Percentiles rank a stretch among this genome's conserved stretches.
These are phyloP conservation scores for Penicillium coffeae DNA, from an alignment of 495 filamentous ascomycete species.

Conservation along the genomic window DNA sequence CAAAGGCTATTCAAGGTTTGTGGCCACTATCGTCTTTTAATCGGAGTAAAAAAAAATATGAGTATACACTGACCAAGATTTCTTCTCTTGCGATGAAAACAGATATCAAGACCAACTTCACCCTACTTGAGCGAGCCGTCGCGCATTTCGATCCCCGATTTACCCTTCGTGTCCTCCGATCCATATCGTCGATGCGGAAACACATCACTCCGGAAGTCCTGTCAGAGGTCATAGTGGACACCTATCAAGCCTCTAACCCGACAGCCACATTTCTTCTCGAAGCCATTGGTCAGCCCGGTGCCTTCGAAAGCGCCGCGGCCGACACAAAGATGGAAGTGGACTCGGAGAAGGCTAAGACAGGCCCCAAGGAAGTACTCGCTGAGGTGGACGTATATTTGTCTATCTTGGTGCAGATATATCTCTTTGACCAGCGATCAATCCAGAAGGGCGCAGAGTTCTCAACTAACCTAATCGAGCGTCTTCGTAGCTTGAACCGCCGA, in stretches of 20 bases:
- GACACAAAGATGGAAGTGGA: conserved; percentile 76
- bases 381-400: conserved; percentile 91
- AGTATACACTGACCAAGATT: conserved; percentile 4
- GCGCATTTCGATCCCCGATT: conserved; percentile 92
- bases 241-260: conserved; percentile 62
- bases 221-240: conserved; percentile 73
- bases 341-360: conserved; percentile 44
- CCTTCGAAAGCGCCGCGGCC: conserved; percentile 52
- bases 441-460: conserved; percentile 82
- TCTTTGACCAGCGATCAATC: conserved; percentile 78
- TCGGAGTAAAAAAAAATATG: not conserved
- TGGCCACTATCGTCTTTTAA: conserved; percentile 6
- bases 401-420: conserved; percentile 82
- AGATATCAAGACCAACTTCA: conserved; percentile 95
- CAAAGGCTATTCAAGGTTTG: conserved; percentile 64
- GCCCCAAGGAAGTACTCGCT: conserved; percentile 69
- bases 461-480: conserved; percentile 68
- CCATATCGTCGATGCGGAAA: conserved; percentile 93
- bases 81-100: not conserved
- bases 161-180: conserved; percentile 86
- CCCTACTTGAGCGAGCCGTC: conserved; percentile 86
- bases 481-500: conserved; percentile 86
- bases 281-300: conserved; percentile 60
- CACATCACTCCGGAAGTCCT: conserved; percentile 77
- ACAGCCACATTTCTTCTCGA: conserved; percentile 66